Conservation (phyloP, 192 early-diverging fungal species). For the Entophlyctis luteolus region DNA sequence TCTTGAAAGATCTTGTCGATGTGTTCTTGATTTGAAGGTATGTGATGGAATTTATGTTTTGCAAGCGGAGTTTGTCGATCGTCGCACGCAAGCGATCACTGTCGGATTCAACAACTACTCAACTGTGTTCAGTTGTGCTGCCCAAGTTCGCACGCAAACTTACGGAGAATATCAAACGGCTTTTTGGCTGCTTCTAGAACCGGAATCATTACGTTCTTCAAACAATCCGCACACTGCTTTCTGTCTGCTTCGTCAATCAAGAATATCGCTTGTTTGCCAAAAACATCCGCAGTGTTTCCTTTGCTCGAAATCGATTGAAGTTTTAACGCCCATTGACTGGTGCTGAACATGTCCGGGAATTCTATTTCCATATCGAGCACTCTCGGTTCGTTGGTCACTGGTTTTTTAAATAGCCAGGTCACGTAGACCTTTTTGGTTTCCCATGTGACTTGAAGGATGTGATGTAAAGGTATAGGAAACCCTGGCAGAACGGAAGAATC, state of each 20-base stretch:
- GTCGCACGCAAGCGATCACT: not conserved
- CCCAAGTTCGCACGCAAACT: no score
- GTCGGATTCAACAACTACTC: not conserved
- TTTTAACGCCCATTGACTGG: conserved; percentile 13
- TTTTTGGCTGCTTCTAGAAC: conserved; percentile 12
- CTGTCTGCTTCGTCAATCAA: conserved; percentile 16
- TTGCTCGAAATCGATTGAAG: not conserved
- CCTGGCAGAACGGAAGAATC: not conserved
- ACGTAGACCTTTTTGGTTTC: conserved; percentile 15
- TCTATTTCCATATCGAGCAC: conserved; percentile 9
- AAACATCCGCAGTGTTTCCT: conserved; percentile 11
- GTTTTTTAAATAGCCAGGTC: conserved; percentile 3
- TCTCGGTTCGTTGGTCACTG: not conserved
- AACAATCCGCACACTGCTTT: not conserved
- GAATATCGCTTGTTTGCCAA: conserved; percentile 17
- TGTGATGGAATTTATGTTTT: conserved; percentile 8
- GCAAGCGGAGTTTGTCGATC: conserved; percentile 2
- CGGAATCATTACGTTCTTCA: conserved; percentile 9
- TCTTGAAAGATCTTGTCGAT: conserved; percentile 6
- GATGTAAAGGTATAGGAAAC: conserved; percentile 4
- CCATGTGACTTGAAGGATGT: conserved; percentile 15
- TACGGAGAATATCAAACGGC: conserved; percentile 18
- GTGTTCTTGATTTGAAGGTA: conserved; percentile 13
- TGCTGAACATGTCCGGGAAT: conserved; percentile 9
- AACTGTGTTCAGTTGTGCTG: not conserved